A percentile compares a stretch with the other conserved stretches of the same genome.
phyloP scores from a whole-genome alignment of 2,329 filamentous ascomycete genomes.

The Neonectria coccinea region DNA sequence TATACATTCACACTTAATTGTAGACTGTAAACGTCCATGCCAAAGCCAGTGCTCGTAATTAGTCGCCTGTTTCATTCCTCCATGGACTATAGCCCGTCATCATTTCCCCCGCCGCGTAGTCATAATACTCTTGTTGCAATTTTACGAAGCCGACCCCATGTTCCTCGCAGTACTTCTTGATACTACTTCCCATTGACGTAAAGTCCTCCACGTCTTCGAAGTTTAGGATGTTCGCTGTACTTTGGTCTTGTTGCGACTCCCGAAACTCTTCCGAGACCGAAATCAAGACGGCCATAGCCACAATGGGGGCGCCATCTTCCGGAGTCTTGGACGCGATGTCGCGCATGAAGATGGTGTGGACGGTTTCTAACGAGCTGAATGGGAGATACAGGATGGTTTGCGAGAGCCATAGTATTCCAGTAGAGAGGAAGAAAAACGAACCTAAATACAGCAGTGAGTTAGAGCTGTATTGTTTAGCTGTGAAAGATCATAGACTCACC shows the following conservation, averaged over 20 bases:
- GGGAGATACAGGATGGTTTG: slow-evolving; percentile 11
- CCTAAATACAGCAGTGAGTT: not conserved
- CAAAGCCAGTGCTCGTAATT: not conserved
- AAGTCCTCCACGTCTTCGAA: slow-evolving; percentile 19
- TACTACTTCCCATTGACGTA: not conserved
- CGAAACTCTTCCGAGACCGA: not conserved
- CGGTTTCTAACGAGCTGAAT: not conserved
- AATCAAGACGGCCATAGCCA: too few relatives aligned
- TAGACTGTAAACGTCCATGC: not conserved
- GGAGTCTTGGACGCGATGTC: too few relatives aligned
- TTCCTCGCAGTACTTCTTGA: slow-evolving; percentile 9
- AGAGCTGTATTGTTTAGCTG: not conserved
- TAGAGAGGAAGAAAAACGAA: slow-evolving; percentile 16
- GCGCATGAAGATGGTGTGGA: too few relatives aligned
- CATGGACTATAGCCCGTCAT: slow-evolving; percentile 2
- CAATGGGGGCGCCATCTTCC: not conserved
- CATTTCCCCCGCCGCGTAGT: slow-evolving; percentile 1
- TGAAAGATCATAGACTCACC: not conserved
- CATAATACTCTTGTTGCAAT: slow-evolving; percentile 15
- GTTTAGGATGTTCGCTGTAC: not conserved
- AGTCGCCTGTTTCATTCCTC: not conserved
- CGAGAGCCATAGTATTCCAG: slow-evolving; percentile 20
- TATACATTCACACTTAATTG: too few relatives aligned
- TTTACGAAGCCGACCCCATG: slow-evolving; percentile 7
- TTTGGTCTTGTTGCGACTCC: too few relatives aligned